Evolutionary conservation across 2,329 filamentous ascomycete genomes (phyloP), one percentile per base, ranked within the genome.

Genomic region (Sordariomycetes sp.): DNA sequence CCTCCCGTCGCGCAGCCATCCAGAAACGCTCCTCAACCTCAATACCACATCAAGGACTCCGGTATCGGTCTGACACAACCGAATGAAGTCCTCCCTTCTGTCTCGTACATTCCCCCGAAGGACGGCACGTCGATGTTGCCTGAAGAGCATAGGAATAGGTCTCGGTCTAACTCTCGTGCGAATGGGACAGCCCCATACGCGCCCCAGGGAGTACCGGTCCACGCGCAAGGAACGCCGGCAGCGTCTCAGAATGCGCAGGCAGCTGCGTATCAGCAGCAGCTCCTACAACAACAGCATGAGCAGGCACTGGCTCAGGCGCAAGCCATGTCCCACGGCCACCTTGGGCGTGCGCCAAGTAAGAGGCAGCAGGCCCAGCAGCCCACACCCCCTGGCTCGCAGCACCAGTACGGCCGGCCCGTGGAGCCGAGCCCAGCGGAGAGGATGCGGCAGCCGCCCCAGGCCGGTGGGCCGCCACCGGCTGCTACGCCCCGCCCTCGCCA

Each of bases 251-350:
- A 72, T 24, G 65, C 68, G 22, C 76, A 78, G 60, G 69, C 73
- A 22, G 72, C 70, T 12, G 67, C 74, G 6, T 84, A 84, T 62
- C 81, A 85, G 63, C 81, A 85, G 63, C 80, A 85, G 64, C 66
- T 84, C 54, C 70, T 82, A 68, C 85, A 94, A 64, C 89, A 94
- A 64, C 89, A 96, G 67, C 90, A 95, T 67, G 87, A 95, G 65
- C 87, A 91, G 65, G 87, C 89, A 42, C 83, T 92, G 78, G 82
- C 83, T 8, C 83, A 87, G 62, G 86, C 88, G 2, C 88, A 95
- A 66, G 83, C 86, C 60, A 86, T 90, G 75, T 77, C 79, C 34
- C 17, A 35, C 6, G 80, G 82, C 35, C 84, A 89, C 64, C 70
- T 95, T 8, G 81, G 86, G 58, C 82, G 87, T 61, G 85, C 81